Evolutionary conservation across 1,284 basidiomycete genomes (phyloP), one percentile per base, ranked within the genome.

Genomic region (Serendipita sp.): DNA sequence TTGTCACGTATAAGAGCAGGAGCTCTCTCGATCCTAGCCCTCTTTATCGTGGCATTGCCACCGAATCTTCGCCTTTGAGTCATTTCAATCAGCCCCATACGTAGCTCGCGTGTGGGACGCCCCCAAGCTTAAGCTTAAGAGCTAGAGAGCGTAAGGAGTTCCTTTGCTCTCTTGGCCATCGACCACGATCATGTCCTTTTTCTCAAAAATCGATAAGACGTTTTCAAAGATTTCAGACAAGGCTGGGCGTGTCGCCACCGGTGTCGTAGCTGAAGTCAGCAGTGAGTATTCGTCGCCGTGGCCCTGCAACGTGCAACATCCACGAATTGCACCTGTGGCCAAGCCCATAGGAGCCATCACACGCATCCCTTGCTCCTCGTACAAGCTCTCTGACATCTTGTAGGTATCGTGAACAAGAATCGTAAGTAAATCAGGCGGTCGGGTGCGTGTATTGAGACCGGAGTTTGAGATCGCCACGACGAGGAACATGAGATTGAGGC

Each of bases 151-250:
- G 53, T 35, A 63, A 30, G 10, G 64, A 61, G 3, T 62, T 62
- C n/a, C 66, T 41, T 29, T 5, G 38, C 55, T 38, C 2, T 47
- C 60, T 65, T 62, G 61, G 65, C 66, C 41, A 63, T 65, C 44
- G 38, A 64, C 65, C 17, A 66, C 66, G 41, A 66, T 63, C 64
- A 66, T 67, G 66, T 67, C 66, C 66, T 66, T 58, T 58, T 26
- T 26, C 17, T 58, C 53, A 26, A 58, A 32, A 26, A 4, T 58
- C 32, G 32, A 32, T n/a, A 8, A 34, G 6, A 34, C 29, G 34
- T 32, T 35, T 34, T 58, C 53, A 58, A 58, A 58, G 29, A 5
- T 30, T 10, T 58, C 34, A 17, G 29, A 29, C 45, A 49, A 49
- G 29, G 45, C 45, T 22, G n/a, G 8, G 8, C 45, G 45, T 6